A percentile compares a stretch with the other conserved stretches of the same genome.
Conservation (phyloP, 352 stramenopile genomes). For the Globisporangium iwayamae region DNA sequence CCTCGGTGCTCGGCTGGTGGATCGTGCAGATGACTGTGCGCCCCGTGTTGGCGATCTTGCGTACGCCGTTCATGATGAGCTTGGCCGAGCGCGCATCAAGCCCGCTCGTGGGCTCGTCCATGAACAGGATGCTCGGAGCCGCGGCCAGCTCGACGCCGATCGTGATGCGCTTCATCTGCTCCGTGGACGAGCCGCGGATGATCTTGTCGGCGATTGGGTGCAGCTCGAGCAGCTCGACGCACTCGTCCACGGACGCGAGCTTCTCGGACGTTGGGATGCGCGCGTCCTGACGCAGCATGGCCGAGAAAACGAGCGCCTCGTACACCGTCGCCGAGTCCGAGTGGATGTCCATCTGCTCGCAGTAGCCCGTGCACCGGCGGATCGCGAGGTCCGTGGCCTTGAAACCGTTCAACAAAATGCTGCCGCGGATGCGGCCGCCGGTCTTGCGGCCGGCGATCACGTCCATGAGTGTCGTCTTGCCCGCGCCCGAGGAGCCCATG, state of each 20-base stretch:
- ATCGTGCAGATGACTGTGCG: conserved; percentile 90
- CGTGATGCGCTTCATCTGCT: conserved; percentile 62
- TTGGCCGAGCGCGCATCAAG: conserved; percentile 86
- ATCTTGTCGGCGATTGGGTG: conserved; percentile 48
- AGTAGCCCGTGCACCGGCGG: conserved; percentile 51
- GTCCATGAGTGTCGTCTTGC: conserved; percentile 94
- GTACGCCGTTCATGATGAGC: conserved; percentile 84
- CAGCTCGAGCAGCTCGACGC: conserved; percentile 52
- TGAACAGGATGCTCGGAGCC: conserved; percentile 81
- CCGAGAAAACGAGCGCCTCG: conserved; percentile 89
- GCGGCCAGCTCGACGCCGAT: conserved; percentile 91
- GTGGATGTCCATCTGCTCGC: conserved; percentile 89
- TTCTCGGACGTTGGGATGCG: conserved; percentile 33
- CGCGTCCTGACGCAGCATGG: conserved; percentile 61
- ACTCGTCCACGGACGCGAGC: conserved; percentile 44
- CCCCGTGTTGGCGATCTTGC: conserved; percentile 77
- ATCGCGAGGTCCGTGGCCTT: conserved; percentile 44
- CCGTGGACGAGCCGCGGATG: conserved; percentile 46
- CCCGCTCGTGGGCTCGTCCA: conserved; percentile 87
- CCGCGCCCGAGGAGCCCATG: conserved; percentile 72
- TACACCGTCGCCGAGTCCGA: conserved; percentile 84
- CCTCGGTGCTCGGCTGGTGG: conserved; percentile 87
- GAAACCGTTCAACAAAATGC: conserved; percentile 60
- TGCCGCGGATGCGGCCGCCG: conserved; percentile 65
- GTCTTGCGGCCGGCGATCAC: conserved; percentile 92